Evolutionary conservation across 441 rosid genomes (phyloP).

Genomic region (Adansonia gregorii): DNA sequence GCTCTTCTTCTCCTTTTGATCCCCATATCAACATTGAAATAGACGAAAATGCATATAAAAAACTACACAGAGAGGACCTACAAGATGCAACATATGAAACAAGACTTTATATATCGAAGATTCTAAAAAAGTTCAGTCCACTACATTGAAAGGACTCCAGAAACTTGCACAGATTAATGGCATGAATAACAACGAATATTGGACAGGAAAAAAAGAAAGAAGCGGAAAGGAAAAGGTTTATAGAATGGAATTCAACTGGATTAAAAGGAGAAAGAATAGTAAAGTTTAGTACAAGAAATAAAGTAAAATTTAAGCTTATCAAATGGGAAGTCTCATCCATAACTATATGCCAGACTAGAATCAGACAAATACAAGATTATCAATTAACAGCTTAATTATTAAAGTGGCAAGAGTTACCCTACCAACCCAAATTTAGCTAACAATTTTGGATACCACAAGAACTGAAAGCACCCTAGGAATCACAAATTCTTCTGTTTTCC

Average conservation of each 20-base stretch:
- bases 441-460: neutral
- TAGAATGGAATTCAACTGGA: neutral
- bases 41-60: neutral
- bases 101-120: neutral
- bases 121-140: neutral
- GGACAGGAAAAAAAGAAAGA: neutral
- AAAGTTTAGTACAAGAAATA: neutral
- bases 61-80: neutral
- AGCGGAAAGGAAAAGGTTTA: neutral
- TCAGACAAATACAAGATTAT: neutral
- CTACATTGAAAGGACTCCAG: neutral
- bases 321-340: neutral
- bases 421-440: neutral
- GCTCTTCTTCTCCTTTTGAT: neutral
- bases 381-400: neutral
- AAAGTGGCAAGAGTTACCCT: neutral
- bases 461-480: neutral
- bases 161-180: neutral
- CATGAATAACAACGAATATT: neutral
- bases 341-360: neutral
- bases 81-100: conserved; percentile 1
- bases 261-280: neutral
- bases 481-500: neutral
- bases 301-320: neutral
- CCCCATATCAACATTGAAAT: neutral